Conservation (phyloP, 148 eudicot species). For the Rheum nobile region DNA sequence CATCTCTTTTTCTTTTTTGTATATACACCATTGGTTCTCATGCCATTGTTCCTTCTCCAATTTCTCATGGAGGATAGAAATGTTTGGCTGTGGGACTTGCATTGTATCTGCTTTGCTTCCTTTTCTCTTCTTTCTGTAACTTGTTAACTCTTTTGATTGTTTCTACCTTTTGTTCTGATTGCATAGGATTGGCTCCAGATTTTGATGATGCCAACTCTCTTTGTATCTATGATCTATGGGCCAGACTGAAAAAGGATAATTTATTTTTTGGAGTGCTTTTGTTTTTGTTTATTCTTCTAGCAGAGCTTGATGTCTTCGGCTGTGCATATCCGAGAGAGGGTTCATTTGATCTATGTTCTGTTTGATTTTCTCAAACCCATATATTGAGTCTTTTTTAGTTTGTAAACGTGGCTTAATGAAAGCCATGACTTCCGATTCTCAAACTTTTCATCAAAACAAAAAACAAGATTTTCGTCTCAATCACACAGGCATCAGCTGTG, state of each 20-base stretch:
- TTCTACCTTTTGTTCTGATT: neutral
- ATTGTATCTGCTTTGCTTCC: neutral
- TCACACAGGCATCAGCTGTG: too few species aligned
- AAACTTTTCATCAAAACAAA: too few species aligned
- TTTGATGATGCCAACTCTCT: neutral
- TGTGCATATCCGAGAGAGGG: too few species aligned
- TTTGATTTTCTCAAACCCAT: too few species aligned
- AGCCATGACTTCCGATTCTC: neutral
- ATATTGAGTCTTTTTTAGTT: too few species aligned
- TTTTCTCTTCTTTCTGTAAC: neutral
- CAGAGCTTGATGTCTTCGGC: neutral
- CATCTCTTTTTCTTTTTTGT: neutral
- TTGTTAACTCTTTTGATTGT: neutral
- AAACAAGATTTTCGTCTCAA: too few species aligned
- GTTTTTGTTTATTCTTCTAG: neutral
- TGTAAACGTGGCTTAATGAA: too few species aligned
- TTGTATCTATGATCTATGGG: neutral
- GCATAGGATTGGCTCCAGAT: neutral
- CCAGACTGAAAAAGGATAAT: neutral
- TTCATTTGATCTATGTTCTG: too few species aligned
- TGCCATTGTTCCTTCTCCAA: neutral
- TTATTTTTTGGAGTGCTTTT: neutral
- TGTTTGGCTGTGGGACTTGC: neutral
- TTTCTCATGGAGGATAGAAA: neutral
- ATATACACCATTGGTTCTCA: neutral